Evolutionary conservation across 192 early-diverging fungal genomes (phyloP).

Genomic region (Obelidium mucronatum): DNA sequence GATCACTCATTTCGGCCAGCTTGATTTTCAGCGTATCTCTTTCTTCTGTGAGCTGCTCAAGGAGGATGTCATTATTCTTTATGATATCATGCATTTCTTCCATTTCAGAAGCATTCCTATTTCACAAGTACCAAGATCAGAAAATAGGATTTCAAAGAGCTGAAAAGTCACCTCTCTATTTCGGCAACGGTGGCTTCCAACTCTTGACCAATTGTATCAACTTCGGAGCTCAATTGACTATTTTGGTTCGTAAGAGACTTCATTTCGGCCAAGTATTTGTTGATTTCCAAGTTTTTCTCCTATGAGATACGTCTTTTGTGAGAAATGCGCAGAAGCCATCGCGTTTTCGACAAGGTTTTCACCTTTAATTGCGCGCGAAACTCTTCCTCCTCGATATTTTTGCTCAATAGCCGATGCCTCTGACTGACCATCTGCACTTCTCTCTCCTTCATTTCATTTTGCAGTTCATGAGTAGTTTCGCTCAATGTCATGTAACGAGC

Average conservation of each 20-base stretch:
- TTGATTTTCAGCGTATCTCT: constrained; percentile 50
- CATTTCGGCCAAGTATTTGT: constrained; percentile 54
- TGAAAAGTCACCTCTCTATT: constrained; percentile 52
- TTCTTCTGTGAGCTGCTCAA: constrained; percentile 56
- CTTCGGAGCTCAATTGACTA: constrained; percentile 39
- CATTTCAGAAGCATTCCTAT: constrained; percentile 49
- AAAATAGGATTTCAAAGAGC: background rate
- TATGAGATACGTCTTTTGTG: constrained; percentile 22
- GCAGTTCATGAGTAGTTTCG: constrained; percentile 44
- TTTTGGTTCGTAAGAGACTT: constrained; percentile 54
- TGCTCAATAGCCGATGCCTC: constrained; percentile 47
- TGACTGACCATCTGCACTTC: constrained; percentile 52
- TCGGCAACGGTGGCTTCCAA: constrained; percentile 59
- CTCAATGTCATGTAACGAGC: constrained; percentile 27
- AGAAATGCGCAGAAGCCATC: background rate
- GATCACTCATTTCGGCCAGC: constrained; percentile 48
- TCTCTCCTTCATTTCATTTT: constrained; percentile 51
- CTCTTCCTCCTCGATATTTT: constrained; percentile 55
- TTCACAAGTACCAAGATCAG: background rate
- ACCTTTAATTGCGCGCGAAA: constrained; percentile 50
- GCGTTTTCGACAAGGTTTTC: background rate
- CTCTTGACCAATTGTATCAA: constrained; percentile 55
- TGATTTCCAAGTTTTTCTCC: constrained; percentile 61
- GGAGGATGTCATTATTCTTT: constrained; percentile 39
- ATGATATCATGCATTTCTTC: constrained; percentile 39